Percentiles rank a stretch among this genome's conserved stretches.
phyloP scores from a whole-genome alignment of 176 grass and related monocot species.

The Raddia distichophylla region DNA sequence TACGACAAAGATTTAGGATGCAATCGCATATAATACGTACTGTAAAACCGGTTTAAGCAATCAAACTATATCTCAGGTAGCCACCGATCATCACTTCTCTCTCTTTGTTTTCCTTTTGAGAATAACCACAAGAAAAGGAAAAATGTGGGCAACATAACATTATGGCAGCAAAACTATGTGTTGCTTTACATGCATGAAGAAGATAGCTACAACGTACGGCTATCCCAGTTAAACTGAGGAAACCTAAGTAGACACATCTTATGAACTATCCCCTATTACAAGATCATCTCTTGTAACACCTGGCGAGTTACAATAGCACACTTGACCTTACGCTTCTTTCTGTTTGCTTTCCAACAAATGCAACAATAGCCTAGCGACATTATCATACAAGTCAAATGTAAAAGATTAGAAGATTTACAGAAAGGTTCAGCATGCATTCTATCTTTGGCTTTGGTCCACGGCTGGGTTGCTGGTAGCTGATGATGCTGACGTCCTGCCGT shows the following conservation, averaged over 20 bases:
- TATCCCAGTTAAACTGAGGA: constrained; percentile 34
- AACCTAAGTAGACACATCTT: constrained; percentile 41
- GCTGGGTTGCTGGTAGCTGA: constrained; percentile 64
- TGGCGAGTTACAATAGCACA: constrained; percentile 31
- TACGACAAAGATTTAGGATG: neutral
- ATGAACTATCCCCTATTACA: constrained; percentile 38
- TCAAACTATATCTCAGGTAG: neutral
- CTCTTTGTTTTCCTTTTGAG: neutral
- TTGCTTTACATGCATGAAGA: constrained; percentile 42
- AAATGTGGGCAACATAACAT: neutral
- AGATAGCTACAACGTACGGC: constrained; percentile 34
- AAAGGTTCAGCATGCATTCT: constrained; percentile 39
- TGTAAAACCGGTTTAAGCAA: neutral
- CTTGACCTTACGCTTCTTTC: constrained; percentile 33
- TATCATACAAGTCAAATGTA: constrained; percentile 48
- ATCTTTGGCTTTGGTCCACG: constrained; percentile 74
- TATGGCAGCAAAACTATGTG: constrained; percentile 22
- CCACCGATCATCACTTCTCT: neutral
- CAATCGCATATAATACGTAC: neutral
- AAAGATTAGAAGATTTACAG: constrained; percentile 58
- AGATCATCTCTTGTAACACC: constrained; percentile 31
- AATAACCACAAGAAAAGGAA: neutral
- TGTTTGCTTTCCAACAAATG: constrained; percentile 36
- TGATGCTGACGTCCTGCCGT: constrained; percentile 57
- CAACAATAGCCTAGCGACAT: constrained; percentile 44